phyloP scores from a whole-genome alignment of 768 basidiomycete species.

The Saitozyma podzolica region DNA sequence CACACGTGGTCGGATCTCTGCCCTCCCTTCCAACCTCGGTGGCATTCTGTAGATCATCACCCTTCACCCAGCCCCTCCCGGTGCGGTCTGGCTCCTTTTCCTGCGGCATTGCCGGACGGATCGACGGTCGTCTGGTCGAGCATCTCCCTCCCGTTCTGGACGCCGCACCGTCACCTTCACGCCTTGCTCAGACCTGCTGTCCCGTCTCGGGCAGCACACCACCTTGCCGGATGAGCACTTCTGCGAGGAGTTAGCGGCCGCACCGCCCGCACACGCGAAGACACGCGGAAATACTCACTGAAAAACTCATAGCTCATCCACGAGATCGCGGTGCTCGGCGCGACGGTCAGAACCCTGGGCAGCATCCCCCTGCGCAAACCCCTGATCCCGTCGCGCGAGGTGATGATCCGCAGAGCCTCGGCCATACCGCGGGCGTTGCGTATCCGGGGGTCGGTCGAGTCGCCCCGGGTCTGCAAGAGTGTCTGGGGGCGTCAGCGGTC shows the following conservation, averaged over 20 bases:
- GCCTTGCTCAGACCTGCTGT: conserved; percentile 7
- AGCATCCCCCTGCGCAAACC: conserved; percentile 86
- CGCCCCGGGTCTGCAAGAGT: conserved; percentile 89
- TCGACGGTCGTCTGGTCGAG: background rate
- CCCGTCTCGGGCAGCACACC: conserved; percentile 39
- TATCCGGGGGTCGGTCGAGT: conserved; percentile 81
- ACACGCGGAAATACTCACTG: conserved; percentile 63
- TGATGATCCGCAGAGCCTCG: conserved; percentile 86
- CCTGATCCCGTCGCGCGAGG: conserved; percentile 75
- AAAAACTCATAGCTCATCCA: conserved; percentile 99
- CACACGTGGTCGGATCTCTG: no score
- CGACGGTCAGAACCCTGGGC: conserved; percentile 87
- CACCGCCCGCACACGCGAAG: background rate
- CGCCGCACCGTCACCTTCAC: background rate
- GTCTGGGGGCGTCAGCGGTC: conserved; percentile 55
- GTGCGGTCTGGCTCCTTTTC: background rate
- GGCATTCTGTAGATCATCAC: no score
- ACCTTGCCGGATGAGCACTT: conserved; percentile 39
- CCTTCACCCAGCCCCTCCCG: no score
- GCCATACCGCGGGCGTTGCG: conserved; percentile 77
- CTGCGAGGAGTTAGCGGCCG: conserved; percentile 21
- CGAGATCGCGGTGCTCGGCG: conserved; percentile 95
- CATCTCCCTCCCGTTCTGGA: background rate
- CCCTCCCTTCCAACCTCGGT: no score
- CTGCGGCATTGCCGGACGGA: background rate